Base-by-base conservation (phyloP, 169 alveolate genomes). In the Amoebophrya sp. region DNA sequence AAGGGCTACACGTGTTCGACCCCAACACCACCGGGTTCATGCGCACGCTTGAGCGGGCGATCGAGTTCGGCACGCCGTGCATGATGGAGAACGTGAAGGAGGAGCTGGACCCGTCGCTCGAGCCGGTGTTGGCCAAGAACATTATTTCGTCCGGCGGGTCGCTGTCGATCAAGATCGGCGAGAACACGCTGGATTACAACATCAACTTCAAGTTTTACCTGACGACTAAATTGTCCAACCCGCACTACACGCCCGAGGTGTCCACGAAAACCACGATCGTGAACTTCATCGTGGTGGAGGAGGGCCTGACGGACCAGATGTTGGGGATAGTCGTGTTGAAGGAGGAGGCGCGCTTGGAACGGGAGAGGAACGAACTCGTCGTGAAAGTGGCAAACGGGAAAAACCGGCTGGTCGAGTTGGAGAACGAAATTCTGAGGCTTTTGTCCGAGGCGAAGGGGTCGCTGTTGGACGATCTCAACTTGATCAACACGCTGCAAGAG, bases 211-310 rank as follows among this genome's bases (percentile, higher is more conserved):
- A 95, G 94, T 95, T 98, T 93, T 97, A 96, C 94, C 95, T 98
- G 94, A 97, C 99, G 7, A 98, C 99, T 23, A 97, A 98, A 95
- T 93, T 97, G 94, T 92, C 97, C 77, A 98, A 98, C 93, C 99
- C 99, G 33, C 97, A 96, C 91, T 98, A 97, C 94, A 97, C 98
- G 14, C 99, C 99, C 23, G 99, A 98, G 92, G 96, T 97, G 66
- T 96, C 97, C 41, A 97, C 99, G 29, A 97, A 97, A 92, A 97
- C 97, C 47, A 96, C 97, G 53, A 92, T 98, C 38, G 97, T 98
- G 66, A 98, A 98, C 95, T 98, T 97, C 95, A 96, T 98, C 39
- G 98, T 97, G 77, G 97, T 97, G 55, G 97, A 96, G 95, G 96
- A 96, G 89, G 99, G 99, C 91, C 97, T 97, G 77, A 97, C 96